Conservation (phyloP, 805 yeast species). For the Saccharomyces jurei region DNA sequence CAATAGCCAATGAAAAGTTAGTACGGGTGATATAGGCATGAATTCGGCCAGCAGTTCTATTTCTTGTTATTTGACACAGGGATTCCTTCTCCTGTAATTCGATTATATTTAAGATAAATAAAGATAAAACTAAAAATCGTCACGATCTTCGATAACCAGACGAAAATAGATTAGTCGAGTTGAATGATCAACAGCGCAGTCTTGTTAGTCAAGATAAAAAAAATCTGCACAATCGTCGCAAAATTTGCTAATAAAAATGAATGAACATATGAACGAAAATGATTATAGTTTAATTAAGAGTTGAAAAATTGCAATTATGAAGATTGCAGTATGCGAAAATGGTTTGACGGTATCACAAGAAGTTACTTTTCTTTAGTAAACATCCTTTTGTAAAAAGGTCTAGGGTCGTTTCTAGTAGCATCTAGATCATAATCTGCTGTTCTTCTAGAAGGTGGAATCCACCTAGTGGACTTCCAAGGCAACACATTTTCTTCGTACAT, state of each 20-base stretch:
- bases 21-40: too few species aligned
- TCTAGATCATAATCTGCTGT: conserved; percentile 24
- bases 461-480: conserved; percentile 42
- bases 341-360: conserved; percentile 19
- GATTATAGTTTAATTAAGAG: neutral
- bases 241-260: neutral
- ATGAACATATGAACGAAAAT: conserved; percentile 10
- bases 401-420: conserved; percentile 22
- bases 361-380: conserved; percentile 6
- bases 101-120: neutral
- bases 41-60: too few species aligned
- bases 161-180: neutral
- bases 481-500: conserved; percentile 39
- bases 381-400: conserved; percentile 25
- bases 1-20: too few species aligned
- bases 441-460: conserved; percentile 44
- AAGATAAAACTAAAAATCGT: neutral
- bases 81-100: neutral
- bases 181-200: neutral
- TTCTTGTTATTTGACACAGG: neutral
- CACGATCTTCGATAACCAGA: neutral
- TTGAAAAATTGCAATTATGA: conserved; percentile 25
- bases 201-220: neutral
- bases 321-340: conserved; percentile 43
- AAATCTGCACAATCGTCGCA: neutral